Base-by-base conservation (phyloP, 2,329 filamentous ascomycete species). In the Escovopsis sp. region DNA sequence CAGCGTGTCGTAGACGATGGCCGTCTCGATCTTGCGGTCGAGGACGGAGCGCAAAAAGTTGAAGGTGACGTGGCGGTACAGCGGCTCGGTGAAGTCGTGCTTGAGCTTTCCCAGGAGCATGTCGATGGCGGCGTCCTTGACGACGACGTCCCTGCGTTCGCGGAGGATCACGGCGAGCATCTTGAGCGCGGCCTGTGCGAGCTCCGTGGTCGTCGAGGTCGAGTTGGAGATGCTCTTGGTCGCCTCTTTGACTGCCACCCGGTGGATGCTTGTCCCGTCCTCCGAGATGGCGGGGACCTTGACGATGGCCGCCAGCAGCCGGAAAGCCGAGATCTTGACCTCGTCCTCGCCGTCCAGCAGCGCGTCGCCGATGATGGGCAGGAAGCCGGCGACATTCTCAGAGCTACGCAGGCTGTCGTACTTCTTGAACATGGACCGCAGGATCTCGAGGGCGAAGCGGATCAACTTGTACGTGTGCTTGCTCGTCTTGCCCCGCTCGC, bases 31-130 rank as follows among this genome's bases (percentile, higher is more conserved):
- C 52, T 81, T 88, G 14, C 87, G 75, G 35, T 83, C 79, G 51
- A 98, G 72, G 18, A 96, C 76, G 1, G 85, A 81, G 29, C 87
- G 79, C 39, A 98, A 61, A 57, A 98, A 96, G 50, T 84, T 93
- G 62, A 98, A 98, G 0, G 85, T 90, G 29, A 94, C 75, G 45
- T 93, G 87, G 43, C 94, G 84, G 41, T 87, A 79, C 44, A 94
- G 79, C 4, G 88, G 86, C 52, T 96, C 85, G 21, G 92, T 93
- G 33, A 98, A 70, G 49, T 96, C 88, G 19, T 86, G 77, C 46
- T 86, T 81, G 35, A 96, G 64, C 39, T 83, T 81, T 41, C 76
- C 74, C 4, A 96, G 72, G 3, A 98, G 62, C 54, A 85, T 79
- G 31, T 90, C 85, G 15, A 96, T 63, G 30, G 87, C 80, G 3